These are phyloP conservation scores for Neltuma alba DNA, from an alignment of 306 rosid genomes.

Conservation along the genomic window DNA sequence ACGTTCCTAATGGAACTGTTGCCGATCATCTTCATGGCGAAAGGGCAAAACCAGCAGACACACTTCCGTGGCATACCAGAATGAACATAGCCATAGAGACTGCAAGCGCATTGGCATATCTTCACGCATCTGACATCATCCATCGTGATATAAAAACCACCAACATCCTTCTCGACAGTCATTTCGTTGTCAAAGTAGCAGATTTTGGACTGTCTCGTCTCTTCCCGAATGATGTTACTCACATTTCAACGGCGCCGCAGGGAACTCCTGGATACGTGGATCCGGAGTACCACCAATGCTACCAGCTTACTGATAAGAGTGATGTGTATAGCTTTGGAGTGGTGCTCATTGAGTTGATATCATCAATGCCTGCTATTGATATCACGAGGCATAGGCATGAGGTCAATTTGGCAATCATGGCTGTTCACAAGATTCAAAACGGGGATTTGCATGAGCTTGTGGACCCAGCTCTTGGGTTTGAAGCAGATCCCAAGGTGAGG, in stretches of 20 bases:
- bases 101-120: conserved; percentile 47
- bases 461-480: conserved; percentile 64
- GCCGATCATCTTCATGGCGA: conserved; percentile 55
- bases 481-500: conserved; percentile 52
- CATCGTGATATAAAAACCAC: conserved; percentile 51
- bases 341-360: conserved; percentile 74
- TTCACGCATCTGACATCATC: conserved; percentile 50
- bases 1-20: conserved; percentile 49
- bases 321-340: conserved; percentile 92
- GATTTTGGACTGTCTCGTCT: conserved; percentile 54
- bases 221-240: conserved; percentile 42
- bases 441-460: conserved; percentile 63
- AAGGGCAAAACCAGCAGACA: conserved; percentile 30
- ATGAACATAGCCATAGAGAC: conserved; percentile 53
- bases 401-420: conserved; percentile 80
- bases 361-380: conserved; percentile 85
- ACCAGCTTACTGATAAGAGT: conserved; percentile 79
- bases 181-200: conserved; percentile 50
- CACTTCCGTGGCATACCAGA: conserved; percentile 38
- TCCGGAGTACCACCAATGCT: conserved; percentile 50
- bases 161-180: conserved; percentile 49
- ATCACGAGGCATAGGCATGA: conserved; percentile 67
- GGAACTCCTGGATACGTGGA: conserved; percentile 57
- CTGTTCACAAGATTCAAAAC: conserved; percentile 71
- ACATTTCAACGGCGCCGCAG: conserved; percentile 55